Base-by-base conservation (phyloP, 1,284 basidiomycete genomes). In the Ustilago bromivora region DNA sequence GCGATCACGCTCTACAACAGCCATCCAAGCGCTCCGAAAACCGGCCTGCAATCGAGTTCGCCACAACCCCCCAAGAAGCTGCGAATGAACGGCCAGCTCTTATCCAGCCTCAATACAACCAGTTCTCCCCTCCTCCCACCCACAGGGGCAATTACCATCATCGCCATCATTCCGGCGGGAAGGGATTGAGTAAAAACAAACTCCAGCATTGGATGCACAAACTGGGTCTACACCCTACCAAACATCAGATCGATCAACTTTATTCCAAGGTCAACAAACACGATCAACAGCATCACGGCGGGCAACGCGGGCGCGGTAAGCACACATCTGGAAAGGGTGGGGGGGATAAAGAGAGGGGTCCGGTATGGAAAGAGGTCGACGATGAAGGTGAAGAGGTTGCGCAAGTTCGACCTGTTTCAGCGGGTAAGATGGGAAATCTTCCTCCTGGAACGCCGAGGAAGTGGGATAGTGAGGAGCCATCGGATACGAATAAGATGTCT, bases 71-170 rank as follows among this genome's bases (percentile, higher is more conserved):
- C 28, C 7, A 51, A 32, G 11, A 19, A 11, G 49, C 49, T 19
- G 7, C 23, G 5, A 23, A 51, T 13, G n/a, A 51, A 0, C 1
- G 17, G 0, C 54, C 66, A 2, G 58, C 31, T 4, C 35, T 64
- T 2, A 51, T 68, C 15, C 38, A 68, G 51, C 41, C 58, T 11
- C 5, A 61, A 32, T 64, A 64, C 41, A 58, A 73, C n/a, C 71
- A 73, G 31, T 68, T 68, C 52, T 40, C 57, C n/a, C 36, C 35
- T 9, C 17, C 51, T n/a, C 23, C 57, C 36, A 19, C 7, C 54
- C 36, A 32, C 53, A 38, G 23, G 23, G 23, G 23, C 23, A 28
- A 28, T 28, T 15, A 52, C 3, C 28, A 43, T n/a, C 19, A 19
- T 8, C 9, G 46, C 0, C 57, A 66, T 58, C 36, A 38, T 38